Conservation (phyloP, 2,329 filamentous ascomycete species). For the Periconia macrospinosa region DNA sequence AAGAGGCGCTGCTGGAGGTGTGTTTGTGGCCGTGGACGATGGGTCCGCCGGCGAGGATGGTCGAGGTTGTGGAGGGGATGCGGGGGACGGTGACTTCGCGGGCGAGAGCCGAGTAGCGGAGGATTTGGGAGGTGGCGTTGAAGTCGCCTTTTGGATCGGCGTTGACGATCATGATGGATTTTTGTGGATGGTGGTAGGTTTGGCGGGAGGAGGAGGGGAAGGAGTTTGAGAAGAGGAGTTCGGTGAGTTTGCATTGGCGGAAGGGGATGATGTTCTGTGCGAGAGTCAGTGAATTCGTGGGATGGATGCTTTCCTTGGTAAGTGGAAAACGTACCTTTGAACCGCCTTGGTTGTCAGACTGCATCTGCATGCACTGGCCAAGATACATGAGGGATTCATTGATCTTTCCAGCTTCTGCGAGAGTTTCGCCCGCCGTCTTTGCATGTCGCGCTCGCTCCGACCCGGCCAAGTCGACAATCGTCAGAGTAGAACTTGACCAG, state of each 20-base stretch:
- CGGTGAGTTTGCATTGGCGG: constrained; percentile 59
- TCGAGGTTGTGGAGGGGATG: constrained; percentile 78
- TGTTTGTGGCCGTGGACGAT: constrained; percentile 28
- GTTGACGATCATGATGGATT: constrained; percentile 93
- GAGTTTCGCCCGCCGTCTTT: constrained; percentile 88
- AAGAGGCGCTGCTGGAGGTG: constrained; percentile 29
- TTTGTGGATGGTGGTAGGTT: constrained; percentile 65
- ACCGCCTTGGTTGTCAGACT: constrained; percentile 74
- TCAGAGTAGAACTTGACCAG: constrained; percentile 79
- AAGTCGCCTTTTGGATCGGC: constrained; percentile 92
- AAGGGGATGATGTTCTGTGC: constrained; percentile 67
- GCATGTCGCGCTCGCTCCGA: constrained; percentile 92
- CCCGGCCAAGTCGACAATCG: constrained; percentile 89
- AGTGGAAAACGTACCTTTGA: constrained; percentile 61
- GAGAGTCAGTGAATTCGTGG: constrained; percentile 15
- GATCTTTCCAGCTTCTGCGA: constrained; percentile 96
- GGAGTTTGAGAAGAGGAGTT: constrained; percentile 56
- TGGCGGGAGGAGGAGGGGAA: constrained; percentile 46
- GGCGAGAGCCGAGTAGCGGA: constrained; percentile 90
- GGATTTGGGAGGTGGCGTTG: constrained; percentile 94
- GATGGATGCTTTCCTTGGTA: background rate
- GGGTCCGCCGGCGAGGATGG: constrained; percentile 54
- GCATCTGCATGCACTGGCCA: constrained; percentile 94
- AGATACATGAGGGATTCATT: constrained; percentile 99
- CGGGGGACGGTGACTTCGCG: constrained; percentile 90